Evolutionary conservation across 2,329 filamentous ascomycete genomes (phyloP).

Genomic region (Verticillium nubilum): DNA sequence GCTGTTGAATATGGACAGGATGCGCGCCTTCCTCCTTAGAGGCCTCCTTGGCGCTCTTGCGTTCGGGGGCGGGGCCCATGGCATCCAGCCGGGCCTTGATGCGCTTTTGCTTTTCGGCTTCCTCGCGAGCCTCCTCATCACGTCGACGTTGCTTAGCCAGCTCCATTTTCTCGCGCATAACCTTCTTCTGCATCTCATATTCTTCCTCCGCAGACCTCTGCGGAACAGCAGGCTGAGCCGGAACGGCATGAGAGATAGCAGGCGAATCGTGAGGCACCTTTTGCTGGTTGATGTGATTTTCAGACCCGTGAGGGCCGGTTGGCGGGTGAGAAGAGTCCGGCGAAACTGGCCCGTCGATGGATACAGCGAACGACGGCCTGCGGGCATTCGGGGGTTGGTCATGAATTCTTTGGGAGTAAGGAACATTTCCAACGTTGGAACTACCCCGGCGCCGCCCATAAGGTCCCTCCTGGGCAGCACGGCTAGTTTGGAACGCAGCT

Average conservation of each 20-base stretch:
- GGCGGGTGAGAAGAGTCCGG: conserved; percentile 35
- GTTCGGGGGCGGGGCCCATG: conserved; percentile 59
- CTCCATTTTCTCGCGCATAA: conserved; percentile 69
- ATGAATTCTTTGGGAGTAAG: neutral
- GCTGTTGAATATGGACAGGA: conserved; percentile 17
- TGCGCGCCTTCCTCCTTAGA: conserved; percentile 38
- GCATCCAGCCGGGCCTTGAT: conserved; percentile 68
- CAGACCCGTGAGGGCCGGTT: conserved; percentile 21
- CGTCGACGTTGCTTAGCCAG: conserved; percentile 61
- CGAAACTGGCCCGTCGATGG: conserved; percentile 45
- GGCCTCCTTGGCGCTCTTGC: conserved; percentile 50
- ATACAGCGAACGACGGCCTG: conserved; percentile 43
- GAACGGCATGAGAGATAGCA: conserved; percentile 31
- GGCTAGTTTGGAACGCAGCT: conserved; percentile 75
- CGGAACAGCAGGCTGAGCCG: conserved; percentile 25
- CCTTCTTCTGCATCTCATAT: conserved; percentile 59
- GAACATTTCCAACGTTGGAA: conserved; percentile 60
- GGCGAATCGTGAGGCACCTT: conserved; percentile 34
- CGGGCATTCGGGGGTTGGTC: conserved; percentile 22
- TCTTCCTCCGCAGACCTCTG: conserved; percentile 43
- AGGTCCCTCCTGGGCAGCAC: conserved; percentile 59
- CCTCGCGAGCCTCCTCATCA: conserved; percentile 66
- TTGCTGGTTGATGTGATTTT: neutral
- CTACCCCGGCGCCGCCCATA: conserved; percentile 78
- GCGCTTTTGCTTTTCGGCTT: conserved; percentile 65